Percentiles rank a stretch among this genome's conserved stretches.
These are phyloP conservation scores for Tolypocladium album DNA, from an alignment of 2,329 filamentous ascomycete species.

Conservation along the genomic window DNA sequence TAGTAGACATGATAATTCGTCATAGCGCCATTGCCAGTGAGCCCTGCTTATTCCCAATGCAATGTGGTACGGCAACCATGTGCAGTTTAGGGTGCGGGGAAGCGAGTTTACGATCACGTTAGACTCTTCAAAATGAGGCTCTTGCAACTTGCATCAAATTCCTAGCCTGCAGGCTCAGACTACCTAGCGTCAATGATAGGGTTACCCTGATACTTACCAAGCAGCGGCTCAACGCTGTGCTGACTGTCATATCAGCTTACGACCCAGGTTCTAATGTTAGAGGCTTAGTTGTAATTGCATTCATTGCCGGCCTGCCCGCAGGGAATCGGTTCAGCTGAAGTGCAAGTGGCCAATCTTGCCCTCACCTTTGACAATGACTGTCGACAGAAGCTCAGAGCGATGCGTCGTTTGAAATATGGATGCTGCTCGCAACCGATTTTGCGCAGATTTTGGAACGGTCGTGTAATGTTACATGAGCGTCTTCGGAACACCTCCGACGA, in stretches of 20 bases:
- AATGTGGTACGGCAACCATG: not conserved
- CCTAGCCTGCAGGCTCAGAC: no score
- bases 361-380: no score
- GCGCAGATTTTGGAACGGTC: not conserved
- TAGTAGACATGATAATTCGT: no score
- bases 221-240: not conserved
- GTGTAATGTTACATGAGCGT: not conserved
- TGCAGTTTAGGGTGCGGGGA: no score
- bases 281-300: not conserved
- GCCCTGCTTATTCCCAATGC: not conserved
- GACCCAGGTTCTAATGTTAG: not conserved
- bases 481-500: not conserved
- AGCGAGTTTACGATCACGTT: not conserved
- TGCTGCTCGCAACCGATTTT: not conserved
- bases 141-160: not conserved
- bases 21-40: no score
- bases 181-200: no score
- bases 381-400: not conserved
- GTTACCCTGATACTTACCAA: not conserved
- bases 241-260: not conserved
- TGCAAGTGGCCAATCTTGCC: not conserved
- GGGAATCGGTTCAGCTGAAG: not conserved
- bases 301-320: not conserved
- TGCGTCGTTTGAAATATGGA: not conserved
- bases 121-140: not conserved